Conservation (phyloP, 768 basidiomycete species). For the Phanerochaete carnosa region DNA sequence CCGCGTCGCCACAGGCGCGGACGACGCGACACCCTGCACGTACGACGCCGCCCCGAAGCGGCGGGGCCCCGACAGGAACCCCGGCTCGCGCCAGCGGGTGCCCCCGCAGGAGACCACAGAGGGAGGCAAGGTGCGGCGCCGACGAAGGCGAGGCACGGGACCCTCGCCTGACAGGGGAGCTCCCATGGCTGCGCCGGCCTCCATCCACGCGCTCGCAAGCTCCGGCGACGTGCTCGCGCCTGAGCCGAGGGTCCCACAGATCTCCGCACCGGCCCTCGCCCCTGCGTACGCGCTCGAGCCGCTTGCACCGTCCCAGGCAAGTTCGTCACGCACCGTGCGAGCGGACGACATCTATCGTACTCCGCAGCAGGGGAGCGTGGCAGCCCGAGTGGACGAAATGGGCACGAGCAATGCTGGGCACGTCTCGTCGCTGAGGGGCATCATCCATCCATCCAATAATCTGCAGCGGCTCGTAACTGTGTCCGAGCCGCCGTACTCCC, state of each 20-base stretch:
- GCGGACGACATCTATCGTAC: slow-evolving; percentile 2
- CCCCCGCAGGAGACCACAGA: slow-evolving; percentile 36
- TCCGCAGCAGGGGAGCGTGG: slow-evolving; percentile 6
- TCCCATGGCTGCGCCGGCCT: slow-evolving; percentile 7
- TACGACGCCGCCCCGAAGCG: slow-evolving; percentile 76
- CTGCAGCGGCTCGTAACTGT: slow-evolving; percentile 7
- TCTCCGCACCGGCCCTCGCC: background rate
- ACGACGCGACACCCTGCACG: slow-evolving; percentile 41
- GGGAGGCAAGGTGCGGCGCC: slow-evolving; percentile 22
- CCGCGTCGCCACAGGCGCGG: slow-evolving; percentile 25
- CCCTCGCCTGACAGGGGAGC: background rate
- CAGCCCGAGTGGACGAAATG: background rate
- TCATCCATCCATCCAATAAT: slow-evolving; percentile 3
- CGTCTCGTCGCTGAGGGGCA: background rate
- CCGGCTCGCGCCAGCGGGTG: slow-evolving; percentile 73
- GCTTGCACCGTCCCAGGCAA: background rate
- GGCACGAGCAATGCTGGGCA: background rate
- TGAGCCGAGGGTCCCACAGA: background rate
- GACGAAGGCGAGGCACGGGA: slow-evolving; percentile 9
- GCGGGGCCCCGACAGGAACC: slow-evolving; percentile 74
- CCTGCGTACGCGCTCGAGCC: background rate
- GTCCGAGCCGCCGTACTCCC: slow-evolving; percentile 10
- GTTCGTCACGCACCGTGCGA: slow-evolving; percentile 1
- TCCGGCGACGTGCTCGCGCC: background rate
- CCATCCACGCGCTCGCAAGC: background rate